Evolutionary conservation across 2,329 filamentous ascomycete species (phyloP), one percentile per base, ranked within the genome.

Genomic region (Ophiosphaerella herpotricha): DNA sequence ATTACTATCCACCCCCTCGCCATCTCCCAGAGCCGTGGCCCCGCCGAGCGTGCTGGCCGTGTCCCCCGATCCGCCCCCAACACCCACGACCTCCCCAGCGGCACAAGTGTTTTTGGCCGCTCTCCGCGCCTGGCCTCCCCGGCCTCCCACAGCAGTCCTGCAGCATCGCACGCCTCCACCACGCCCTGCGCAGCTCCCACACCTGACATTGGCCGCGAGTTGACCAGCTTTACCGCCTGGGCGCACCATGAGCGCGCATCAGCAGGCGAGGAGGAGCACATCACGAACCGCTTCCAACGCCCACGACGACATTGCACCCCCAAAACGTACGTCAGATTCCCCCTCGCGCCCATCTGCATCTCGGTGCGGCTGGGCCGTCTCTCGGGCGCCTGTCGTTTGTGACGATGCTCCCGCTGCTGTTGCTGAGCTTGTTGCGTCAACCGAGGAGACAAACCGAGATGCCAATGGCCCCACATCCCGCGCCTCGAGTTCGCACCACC

Each of bases 231-330:
- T 64, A 47, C 50, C 58, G 62, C 67, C 49, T 60, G 64, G 64
- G 72, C 72, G 71, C 72, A 73, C 60, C 41, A 74, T 75, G 73
- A 74, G 69, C 68, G 72, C 70, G 67, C 63, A 63, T 54, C 62
- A 57, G 56, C 63, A 68, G 60, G 64, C 61, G 49, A 67, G 62
- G 61, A 68, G 64, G 64, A 73, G 69, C 63, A 68, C 65, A 56
- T 70, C 69, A 40, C 70, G 64, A 58, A 60, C 64, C 29, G 68
- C 66, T 53, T 62, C 64, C 50, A 58, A 65, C 49, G 49, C 58
- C 46, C 51, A 51, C 50, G 49, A 48, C 47, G 48, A 63, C 48
- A 45, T 52, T 54, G 48, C 57, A 43, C 51, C 56, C 12, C 33
- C 52, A 18, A 54, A 56, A 43, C 58, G 67, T 67, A 65, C 46